Percentiles rank a stretch among this genome's conserved stretches.
Evolutionary conservation across 2,329 filamentous ascomycete genomes (phyloP).

Genomic region (Claviceps sp.): DNA sequence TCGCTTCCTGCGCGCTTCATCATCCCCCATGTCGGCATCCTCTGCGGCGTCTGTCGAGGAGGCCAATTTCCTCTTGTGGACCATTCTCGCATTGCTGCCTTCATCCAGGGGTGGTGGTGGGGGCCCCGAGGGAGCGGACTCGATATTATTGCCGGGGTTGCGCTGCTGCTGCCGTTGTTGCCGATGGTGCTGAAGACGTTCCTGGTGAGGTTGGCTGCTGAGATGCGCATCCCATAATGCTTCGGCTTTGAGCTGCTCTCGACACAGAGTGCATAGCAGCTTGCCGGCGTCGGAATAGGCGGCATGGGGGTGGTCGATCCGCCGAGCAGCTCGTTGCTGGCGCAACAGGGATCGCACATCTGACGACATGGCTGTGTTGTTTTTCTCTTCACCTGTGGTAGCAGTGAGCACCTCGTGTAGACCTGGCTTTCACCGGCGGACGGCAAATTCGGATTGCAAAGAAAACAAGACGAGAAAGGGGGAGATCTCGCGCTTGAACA

Average conservation of each 20-base stretch:
- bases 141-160: constrained; percentile 5
- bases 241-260: constrained; percentile 50
- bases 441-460: too few relatives aligned
- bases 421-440: not conserved
- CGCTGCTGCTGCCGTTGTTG: constrained; percentile 9
- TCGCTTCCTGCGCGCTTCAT: constrained; percentile 27
- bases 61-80: constrained; percentile 22
- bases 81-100: constrained; percentile 5
- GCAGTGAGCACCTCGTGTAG: too few relatives aligned
- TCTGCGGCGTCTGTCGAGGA: constrained; percentile 14
- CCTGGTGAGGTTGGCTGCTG: constrained; percentile 29
- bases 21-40: constrained; percentile 23
- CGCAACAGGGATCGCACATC: constrained; percentile 71
- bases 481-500: too few relatives aligned
- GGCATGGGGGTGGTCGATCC: constrained; percentile 57
- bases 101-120: constrained; percentile 2
- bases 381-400: not conserved
- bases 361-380: constrained; percentile 39
- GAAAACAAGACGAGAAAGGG: too few relatives aligned
- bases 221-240: constrained; percentile 53
- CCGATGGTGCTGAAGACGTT: constrained; percentile 12
- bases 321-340: constrained; percentile 60
- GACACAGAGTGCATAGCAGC: constrained; percentile 55
- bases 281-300: constrained; percentile 55
- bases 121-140: constrained; percentile 5